Percentiles rank a stretch among this genome's conserved stretches.
phyloP scores from a whole-genome alignment of 495 filamentous ascomycete genomes.

The Paragyromitra xinjiangensis region DNA sequence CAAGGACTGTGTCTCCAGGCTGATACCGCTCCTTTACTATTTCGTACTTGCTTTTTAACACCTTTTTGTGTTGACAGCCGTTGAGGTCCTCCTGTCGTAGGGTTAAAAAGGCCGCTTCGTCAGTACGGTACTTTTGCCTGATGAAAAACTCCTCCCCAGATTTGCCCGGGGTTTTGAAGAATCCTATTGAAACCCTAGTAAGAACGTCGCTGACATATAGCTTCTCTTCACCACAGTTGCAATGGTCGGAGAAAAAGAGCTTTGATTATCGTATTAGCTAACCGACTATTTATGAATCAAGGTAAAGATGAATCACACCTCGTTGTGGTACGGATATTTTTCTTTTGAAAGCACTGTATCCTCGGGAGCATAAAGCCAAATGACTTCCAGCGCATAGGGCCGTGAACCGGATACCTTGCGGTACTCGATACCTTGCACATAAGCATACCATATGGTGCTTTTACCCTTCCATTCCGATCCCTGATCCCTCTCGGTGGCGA shows the following conservation, averaged over 20 bases:
- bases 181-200: constrained; percentile 65
- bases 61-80: constrained; percentile 32
- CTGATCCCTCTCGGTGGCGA: constrained; percentile 62
- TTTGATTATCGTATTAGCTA: constrained; percentile 29
- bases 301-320: constrained; percentile 57
- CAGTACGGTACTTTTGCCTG: constrained; percentile 70
- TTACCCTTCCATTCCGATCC: constrained; percentile 67
- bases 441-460: constrained; percentile 68
- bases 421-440: constrained; percentile 67
- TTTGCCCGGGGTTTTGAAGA: constrained; percentile 62
- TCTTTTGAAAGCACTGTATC: constrained; percentile 72
- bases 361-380: constrained; percentile 75
- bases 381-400: constrained; percentile 64
- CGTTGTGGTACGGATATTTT: constrained; percentile 72
- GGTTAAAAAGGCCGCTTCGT: constrained; percentile 65
- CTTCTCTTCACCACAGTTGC: constrained; percentile 66
- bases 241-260: constrained; percentile 79
- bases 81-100: constrained; percentile 62
- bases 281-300: not conserved
- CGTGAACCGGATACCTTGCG: constrained; percentile 55
- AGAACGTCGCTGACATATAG: constrained; percentile 66
- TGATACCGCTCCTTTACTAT: constrained; percentile 17
- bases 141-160: constrained; percentile 67
- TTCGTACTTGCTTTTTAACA: constrained; percentile 17
- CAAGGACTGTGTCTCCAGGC: constrained; percentile 22